These are phyloP conservation scores for Candolleomyces eurysporus DNA, from an alignment of 768 basidiomycete species.

Conservation along the genomic window DNA sequence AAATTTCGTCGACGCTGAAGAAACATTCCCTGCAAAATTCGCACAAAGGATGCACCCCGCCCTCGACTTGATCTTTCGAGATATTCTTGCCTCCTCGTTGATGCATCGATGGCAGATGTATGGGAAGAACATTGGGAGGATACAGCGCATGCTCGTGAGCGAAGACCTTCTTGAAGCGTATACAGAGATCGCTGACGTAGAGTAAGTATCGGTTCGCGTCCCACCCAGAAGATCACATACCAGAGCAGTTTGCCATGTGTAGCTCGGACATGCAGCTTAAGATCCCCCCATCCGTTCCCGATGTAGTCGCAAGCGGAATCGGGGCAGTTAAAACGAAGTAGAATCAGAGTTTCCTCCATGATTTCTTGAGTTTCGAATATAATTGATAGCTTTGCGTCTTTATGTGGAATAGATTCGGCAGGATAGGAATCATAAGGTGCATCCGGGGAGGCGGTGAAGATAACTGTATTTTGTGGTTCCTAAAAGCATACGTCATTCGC, in stretches of 20 bases:
- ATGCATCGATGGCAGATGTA: conserved; percentile 76
- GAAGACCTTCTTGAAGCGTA: conserved; percentile 90
- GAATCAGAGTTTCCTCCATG: conserved; percentile 91
- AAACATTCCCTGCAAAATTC: conserved; percentile 92
- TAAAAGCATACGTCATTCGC: conserved; percentile 22
- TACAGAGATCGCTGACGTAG: conserved; percentile 72
- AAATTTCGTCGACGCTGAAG: conserved; percentile 93
- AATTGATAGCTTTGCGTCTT: conserved; percentile 72
- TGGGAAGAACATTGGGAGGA: conserved; percentile 51
- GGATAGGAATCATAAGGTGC: conserved; percentile 58
- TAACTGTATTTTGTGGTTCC: conserved; percentile 72
- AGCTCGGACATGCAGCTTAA: conserved; percentile 80
- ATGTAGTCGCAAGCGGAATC: conserved; percentile 80
- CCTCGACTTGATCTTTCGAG: conserved; percentile 59
- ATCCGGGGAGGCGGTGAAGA: conserved; percentile 71
- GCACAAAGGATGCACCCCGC: conserved; percentile 76
- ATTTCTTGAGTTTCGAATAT: conserved; percentile 88
- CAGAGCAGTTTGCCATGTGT: conserved; percentile 80
- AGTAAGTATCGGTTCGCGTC: neutral
- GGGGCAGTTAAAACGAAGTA: conserved; percentile 95
- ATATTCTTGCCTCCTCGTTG: conserved; percentile 33
- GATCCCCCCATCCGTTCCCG: conserved; percentile 84
- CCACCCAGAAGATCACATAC: conserved; percentile 38
- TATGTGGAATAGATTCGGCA: conserved; percentile 54
- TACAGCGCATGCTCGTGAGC: conserved; percentile 93